These are phyloP conservation scores for Knoxia roxburghii DNA, from an alignment of 257 asterid genomes.

Conservation along the genomic window DNA sequence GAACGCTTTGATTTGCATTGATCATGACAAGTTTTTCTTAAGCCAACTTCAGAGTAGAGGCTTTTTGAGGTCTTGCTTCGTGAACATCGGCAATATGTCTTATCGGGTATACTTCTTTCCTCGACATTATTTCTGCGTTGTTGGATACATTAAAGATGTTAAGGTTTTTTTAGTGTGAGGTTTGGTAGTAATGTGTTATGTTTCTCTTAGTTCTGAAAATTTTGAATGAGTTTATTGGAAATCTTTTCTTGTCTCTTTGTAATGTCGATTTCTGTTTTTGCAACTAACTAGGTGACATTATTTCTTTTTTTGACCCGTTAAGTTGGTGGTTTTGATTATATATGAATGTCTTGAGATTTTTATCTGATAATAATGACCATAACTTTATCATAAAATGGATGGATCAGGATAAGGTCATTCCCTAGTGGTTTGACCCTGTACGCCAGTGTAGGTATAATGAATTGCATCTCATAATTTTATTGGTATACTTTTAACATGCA, in stretches of 20 bases:
- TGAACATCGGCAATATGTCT: slow-evolving; percentile 65
- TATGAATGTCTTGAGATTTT: too few relatives aligned
- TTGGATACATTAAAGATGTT: background rate
- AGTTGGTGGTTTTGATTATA: too few relatives aligned
- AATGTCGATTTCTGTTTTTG: background rate
- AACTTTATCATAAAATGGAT: too few relatives aligned
- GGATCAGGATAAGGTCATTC: too few relatives aligned
- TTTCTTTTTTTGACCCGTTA: too few relatives aligned
- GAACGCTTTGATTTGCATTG: slow-evolving; percentile 77
- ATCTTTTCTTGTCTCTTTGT: too few relatives aligned
- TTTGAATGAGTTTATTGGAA: background rate
- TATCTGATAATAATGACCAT: too few relatives aligned
- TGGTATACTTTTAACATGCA: too few relatives aligned
- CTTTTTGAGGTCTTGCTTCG: slow-evolving; percentile 73
- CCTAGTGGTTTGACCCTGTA: too few relatives aligned
- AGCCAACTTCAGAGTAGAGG: slow-evolving; percentile 90
- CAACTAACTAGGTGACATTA: too few relatives aligned
- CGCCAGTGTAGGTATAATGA: too few relatives aligned
- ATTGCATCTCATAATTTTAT: too few relatives aligned
- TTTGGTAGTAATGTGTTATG: background rate
- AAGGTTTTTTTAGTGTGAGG: background rate
- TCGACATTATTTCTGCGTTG: background rate
- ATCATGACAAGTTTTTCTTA: slow-evolving; percentile 83
- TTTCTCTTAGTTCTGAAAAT: background rate
- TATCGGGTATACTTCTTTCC: slow-evolving; percentile 51